These are phyloP conservation scores for Cenococcum geophilum DNA, from an alignment of 495 filamentous ascomycete genomes.

Conservation along the genomic window DNA sequence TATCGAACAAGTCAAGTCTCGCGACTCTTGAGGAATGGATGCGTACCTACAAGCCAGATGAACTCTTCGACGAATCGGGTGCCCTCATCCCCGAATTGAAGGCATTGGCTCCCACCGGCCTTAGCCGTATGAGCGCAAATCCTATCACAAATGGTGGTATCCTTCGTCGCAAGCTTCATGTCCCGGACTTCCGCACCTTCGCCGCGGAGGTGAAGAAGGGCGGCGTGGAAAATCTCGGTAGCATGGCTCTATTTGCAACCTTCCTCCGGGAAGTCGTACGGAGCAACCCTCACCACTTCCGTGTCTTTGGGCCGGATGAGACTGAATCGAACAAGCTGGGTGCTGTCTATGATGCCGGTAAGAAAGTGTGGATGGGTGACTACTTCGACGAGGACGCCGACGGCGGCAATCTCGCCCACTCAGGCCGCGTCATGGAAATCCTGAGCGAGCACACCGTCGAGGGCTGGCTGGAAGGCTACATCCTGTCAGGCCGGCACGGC, in stretches of 20 bases:
- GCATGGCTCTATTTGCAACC: slow-evolving; percentile 59
- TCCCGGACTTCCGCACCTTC: slow-evolving; percentile 62
- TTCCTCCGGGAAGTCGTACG: slow-evolving; percentile 59
- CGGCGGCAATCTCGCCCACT: slow-evolving; percentile 58
- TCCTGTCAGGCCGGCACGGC: slow-evolving; percentile 64
- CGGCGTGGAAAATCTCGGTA: slow-evolving; percentile 42
- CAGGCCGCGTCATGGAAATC: slow-evolving; percentile 71
- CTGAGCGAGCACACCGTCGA: slow-evolving; percentile 69
- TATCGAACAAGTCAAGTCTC: slow-evolving; percentile 53
- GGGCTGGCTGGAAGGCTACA: slow-evolving; percentile 67
- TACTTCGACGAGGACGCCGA: slow-evolving; percentile 66
- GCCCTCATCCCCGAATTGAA: slow-evolving; percentile 54
- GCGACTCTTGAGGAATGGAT: slow-evolving; percentile 64
- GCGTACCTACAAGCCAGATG: slow-evolving; percentile 60
- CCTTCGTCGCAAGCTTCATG: slow-evolving; percentile 53
- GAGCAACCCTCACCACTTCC: slow-evolving; percentile 57
- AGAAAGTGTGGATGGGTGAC: slow-evolving; percentile 72
- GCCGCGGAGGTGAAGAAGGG: slow-evolving; percentile 51
- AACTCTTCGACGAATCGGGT: slow-evolving; percentile 55
- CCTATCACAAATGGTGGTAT: slow-evolving; percentile 64
- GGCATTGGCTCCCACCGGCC: slow-evolving; percentile 54
- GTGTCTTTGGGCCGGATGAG: slow-evolving; percentile 69
- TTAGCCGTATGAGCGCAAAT: slow-evolving; percentile 63
- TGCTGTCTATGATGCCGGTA: slow-evolving; percentile 59
- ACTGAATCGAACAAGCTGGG: slow-evolving; percentile 70